Conservation (phyloP, 495 filamentous ascomycete genomes). For the Talaromyces stipitatus region DNA sequence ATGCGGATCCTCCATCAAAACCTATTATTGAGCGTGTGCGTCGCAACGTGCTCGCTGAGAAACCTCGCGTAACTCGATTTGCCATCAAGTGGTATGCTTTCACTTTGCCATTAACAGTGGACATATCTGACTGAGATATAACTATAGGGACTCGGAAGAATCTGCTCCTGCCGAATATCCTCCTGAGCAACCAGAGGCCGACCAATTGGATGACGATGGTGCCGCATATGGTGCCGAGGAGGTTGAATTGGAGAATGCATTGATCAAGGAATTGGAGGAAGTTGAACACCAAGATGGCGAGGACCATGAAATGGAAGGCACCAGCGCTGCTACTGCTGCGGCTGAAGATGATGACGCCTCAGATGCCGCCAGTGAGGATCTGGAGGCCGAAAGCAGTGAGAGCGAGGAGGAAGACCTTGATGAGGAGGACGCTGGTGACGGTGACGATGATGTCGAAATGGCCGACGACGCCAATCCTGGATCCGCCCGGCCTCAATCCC, state of each 20-base stretch:
- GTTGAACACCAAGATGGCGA: slow-evolving; percentile 42
- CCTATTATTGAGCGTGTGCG: slow-evolving; percentile 85
- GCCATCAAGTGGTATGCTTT: slow-evolving; percentile 90
- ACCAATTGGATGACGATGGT: slow-evolving; percentile 74
- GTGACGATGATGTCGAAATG: slow-evolving; percentile 80
- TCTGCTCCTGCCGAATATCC: slow-evolving; percentile 94
- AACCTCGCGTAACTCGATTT: slow-evolving; percentile 93
- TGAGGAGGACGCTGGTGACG: slow-evolving; percentile 60
- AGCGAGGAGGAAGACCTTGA: slow-evolving; percentile 81
- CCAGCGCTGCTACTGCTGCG: slow-evolving; percentile 48
- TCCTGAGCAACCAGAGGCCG: slow-evolving; percentile 94
- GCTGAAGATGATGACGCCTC: slow-evolving; percentile 67
- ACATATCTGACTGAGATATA: neutral
- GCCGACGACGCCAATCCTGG: slow-evolving; percentile 47
- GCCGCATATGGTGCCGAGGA: slow-evolving; percentile 79
- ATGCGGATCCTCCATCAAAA: slow-evolving; percentile 80
- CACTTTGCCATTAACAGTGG: neutral
- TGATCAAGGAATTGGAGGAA: slow-evolving; percentile 52
- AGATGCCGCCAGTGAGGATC: slow-evolving; percentile 87
- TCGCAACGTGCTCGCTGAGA: slow-evolving; percentile 89
- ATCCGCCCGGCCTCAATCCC: slow-evolving; percentile 24
- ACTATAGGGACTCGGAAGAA: slow-evolving; percentile 82
- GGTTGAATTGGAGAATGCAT: slow-evolving; percentile 43
- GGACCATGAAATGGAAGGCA: slow-evolving; percentile 80
- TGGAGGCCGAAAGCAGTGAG: slow-evolving; percentile 87